Evolutionary conservation across 1,139 yeast species (phyloP).

Genomic region (Geotrichum fermentans): DNA sequence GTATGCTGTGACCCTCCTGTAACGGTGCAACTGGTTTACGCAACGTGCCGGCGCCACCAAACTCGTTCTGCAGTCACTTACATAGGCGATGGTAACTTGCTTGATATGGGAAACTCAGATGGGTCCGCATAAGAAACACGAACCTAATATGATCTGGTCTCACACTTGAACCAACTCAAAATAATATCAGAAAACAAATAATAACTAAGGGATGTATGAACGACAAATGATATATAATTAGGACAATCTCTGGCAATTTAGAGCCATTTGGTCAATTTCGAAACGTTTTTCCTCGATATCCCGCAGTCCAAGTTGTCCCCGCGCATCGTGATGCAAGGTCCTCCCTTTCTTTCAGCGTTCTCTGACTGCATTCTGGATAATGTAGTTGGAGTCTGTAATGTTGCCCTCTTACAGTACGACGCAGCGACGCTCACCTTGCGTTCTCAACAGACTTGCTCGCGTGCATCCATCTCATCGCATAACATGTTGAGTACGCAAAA

Average conservation of each 20-base stretch:
- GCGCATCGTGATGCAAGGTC: neutral
- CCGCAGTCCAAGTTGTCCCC: neutral
- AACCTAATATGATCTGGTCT: neutral
- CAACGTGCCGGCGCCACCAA: too few relatives aligned
- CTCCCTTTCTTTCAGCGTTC: neutral
- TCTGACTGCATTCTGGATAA: constrained; percentile 11
- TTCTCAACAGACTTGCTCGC: constrained; percentile 3
- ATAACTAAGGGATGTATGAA: too few relatives aligned
- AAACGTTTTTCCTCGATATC: too few relatives aligned
- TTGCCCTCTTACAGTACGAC: constrained; percentile 19
- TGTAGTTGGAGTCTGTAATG: constrained; percentile 16
- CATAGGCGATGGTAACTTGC: too few relatives aligned
- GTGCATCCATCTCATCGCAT: constrained; percentile 9
- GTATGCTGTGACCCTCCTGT: too few relatives aligned
- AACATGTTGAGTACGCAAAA: constrained; percentile 15
- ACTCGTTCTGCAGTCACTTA: too few relatives aligned
- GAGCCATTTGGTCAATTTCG: too few relatives aligned
- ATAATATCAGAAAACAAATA: too few relatives aligned
- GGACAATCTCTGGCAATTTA: too few relatives aligned
- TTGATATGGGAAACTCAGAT: too few relatives aligned
- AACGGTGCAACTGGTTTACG: too few relatives aligned
- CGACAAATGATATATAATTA: too few relatives aligned
- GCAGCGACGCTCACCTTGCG: constrained; percentile 16
- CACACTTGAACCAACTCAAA: constrained; percentile 2
- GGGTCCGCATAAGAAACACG: neutral